Base-by-base conservation (phyloP, 371 early-diverging fungal genomes). In the Rhizopus delemar region DNA sequence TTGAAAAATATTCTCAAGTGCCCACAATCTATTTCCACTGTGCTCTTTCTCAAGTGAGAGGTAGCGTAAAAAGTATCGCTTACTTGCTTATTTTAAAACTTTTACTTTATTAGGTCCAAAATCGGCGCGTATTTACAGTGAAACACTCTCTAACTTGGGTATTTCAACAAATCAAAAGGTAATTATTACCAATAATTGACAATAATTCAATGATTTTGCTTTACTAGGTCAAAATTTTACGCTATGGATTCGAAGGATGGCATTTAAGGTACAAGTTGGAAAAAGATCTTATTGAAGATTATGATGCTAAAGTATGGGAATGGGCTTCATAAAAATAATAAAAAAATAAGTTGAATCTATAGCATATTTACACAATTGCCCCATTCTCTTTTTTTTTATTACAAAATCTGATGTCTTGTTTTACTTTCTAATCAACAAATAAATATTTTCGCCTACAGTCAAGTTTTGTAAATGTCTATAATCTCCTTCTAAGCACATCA, bases 401-500 rank as follows among this genome's bases (percentile, higher is more conserved):
- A 22, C 22, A 22, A 22, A 22, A 22, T 22, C 8, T 53, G n/a
- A 11, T 39, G 22, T 39, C 29, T 33, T 45, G 12, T 33, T 71
- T 55, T 86, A 89, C 79, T 92, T 92, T 74, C 91, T 84, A 74
- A 97, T 87, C 66, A 98, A 76, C 63, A 96, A 75, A 65, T 95
- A 97, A 41, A 96, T 59, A 67, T 89, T 85, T 75, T 93, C 91
- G 43, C 96, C 95, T 22, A 93, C 87, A 58, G 81, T 80, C 60
- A 98, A 76, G 69, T 87, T 86, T 63, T 90, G 87, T 64, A 96
- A 71, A 63, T 92, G 89, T 60, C 92, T 78, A 65, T 85, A 85
- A 63, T 95, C 93, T 50, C 95, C 97, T 61, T 91, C 89, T 59
- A 98, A 72, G 67, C 90, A 85, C 93, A 96, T 87, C 65, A 96